Base-by-base conservation (phyloP, 2,329 filamentous ascomycete genomes). In the Onygena corvina region DNA sequence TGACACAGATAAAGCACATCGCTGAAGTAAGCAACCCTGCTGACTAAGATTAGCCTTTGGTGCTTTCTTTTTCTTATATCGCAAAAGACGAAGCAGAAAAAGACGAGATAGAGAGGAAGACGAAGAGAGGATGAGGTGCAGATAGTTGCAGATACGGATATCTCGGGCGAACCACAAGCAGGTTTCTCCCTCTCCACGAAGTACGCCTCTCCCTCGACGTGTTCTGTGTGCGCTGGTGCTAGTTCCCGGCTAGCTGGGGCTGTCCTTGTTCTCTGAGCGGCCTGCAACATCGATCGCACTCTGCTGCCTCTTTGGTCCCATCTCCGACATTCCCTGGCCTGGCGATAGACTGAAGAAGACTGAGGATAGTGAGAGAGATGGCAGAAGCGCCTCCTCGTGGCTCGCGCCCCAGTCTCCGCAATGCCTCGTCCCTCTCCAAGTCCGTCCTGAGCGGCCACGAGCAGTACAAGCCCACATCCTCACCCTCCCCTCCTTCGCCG, bases 391-490 rank as follows among this genome's bases (percentile, higher is more conserved):
- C 54, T 30, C 31, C 48, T 49, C 66, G 66, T 52, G 61, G 63
- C 14, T 57, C 58, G 46, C 66, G 68, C 47, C 70, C 69, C 7
- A 64, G 66, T 25, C 61, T 72, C 47, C 67, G 66, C 40, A 68
- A 69, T 53, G 66, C 57, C 51, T 62, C 61, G 18, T 50, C 72
- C 52, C 61, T 62, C 47, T 65, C 68, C 53, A 65, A 63, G 48
- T 71, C 69, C 21, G 69, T 70, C 58, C 66, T 73, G 31, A 66
- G 70, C 35, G 70, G 72, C 52, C 70, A 73, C 52, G 68, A 72
- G 54, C 70, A 73, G 51, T 73, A 73, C 55, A 70, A 68, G 48
- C 65, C 67, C 5, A 59, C 44, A 55, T 63, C 62, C 50, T 68
- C 55, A 35, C n/a, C n/a, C n/a, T n/a, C n/a, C n/a, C n/a, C 47